Conservation (phyloP, 148 eudicot species). For the Cornus florida region DNA sequence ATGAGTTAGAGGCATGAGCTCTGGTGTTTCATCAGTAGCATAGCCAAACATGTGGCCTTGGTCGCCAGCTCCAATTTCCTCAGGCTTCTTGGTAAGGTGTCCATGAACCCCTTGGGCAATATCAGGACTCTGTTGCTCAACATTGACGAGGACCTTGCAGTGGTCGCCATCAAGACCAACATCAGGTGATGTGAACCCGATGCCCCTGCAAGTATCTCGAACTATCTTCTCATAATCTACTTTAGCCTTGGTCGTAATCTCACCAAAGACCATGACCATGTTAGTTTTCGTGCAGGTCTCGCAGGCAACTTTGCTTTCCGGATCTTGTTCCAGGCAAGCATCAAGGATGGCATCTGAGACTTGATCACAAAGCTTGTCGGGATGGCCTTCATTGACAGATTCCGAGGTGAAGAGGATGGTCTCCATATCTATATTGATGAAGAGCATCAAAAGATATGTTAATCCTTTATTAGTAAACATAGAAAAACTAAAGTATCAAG, state of each 20-base stretch:
- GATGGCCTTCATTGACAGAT: slow-evolving; percentile 54
- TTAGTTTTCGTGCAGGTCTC: slow-evolving; percentile 51
- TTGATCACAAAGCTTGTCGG: slow-evolving; percentile 55
- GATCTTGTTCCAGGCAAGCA: slow-evolving; percentile 53
- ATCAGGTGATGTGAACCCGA: slow-evolving; percentile 45
- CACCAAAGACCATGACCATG: slow-evolving; percentile 50
- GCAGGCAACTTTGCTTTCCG: slow-evolving; percentile 52
- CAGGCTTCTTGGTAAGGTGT: slow-evolving; percentile 50
- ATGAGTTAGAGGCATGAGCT: slow-evolving; percentile 51
- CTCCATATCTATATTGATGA: slow-evolving; percentile 28
- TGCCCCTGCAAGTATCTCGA: slow-evolving; percentile 46
- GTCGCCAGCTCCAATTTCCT: slow-evolving; percentile 55
- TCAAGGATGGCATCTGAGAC: slow-evolving; percentile 54
- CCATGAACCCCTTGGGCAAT: slow-evolving; percentile 54
- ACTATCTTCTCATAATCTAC: slow-evolving; percentile 46
- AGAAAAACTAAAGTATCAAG: not conserved
- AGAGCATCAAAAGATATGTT: slow-evolving; percentile 1
- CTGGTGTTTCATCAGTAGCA: slow-evolving; percentile 50
- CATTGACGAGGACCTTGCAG: slow-evolving; percentile 50
- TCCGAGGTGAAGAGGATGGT: slow-evolving; percentile 57
- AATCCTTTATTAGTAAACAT: not conserved
- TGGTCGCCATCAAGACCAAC: slow-evolving; percentile 55
- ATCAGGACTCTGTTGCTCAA: slow-evolving; percentile 47
- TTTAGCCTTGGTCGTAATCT: slow-evolving; percentile 49
- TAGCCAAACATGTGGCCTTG: slow-evolving; percentile 53